Base-by-base conservation (phyloP, 805 yeast genomes). In the Ogataea pilisensis region DNA sequence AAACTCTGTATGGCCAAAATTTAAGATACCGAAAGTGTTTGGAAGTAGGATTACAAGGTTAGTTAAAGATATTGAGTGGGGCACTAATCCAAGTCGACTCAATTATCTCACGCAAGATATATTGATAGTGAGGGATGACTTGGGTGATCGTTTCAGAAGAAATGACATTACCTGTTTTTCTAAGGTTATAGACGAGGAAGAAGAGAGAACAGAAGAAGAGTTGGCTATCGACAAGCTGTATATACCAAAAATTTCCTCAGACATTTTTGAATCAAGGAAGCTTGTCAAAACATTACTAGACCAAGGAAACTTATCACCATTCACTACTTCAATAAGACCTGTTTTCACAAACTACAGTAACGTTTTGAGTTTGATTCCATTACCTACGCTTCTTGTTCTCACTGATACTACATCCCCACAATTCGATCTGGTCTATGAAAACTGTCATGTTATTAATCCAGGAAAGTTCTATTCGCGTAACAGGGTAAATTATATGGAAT, bases 241-340 rank as follows among this genome's bases (percentile, higher is more conserved):
- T 1, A 47, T 66, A 38, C 60, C 64, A 24, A 50, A 68, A 21
- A 66, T 58, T 12, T 48, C 80, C 0, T 59, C 76, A 5, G 76
- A 75, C 37, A 60, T 75, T 3, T 63, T 65, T 31, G 85, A 82
- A 57, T 77, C 88, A 0, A 70, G 87, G 46, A 82, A 82, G 53
- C 62, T 89, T 2, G 86, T 84, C 14, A 82, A 85, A 48, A 89
- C 97, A 0, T 45, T 93, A 0, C 61, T 93, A 11, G 95, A 87
- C 55, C 99, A 93, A 63, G 93, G 93, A 1, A 84, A 79, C 55
- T 60, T 93, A 34, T 84, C 93, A 25, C 99, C 99, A 11, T 88
- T 90, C 55, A 65, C 79, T 2, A 61, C 68, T 16, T 62, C 69
- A 18, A 64, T 76, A 21, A 73, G 86, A 45, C 85, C 95, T 0